Conservation (phyloP, 257 asterid genomes). For the Oldenlandia corymbosa region DNA sequence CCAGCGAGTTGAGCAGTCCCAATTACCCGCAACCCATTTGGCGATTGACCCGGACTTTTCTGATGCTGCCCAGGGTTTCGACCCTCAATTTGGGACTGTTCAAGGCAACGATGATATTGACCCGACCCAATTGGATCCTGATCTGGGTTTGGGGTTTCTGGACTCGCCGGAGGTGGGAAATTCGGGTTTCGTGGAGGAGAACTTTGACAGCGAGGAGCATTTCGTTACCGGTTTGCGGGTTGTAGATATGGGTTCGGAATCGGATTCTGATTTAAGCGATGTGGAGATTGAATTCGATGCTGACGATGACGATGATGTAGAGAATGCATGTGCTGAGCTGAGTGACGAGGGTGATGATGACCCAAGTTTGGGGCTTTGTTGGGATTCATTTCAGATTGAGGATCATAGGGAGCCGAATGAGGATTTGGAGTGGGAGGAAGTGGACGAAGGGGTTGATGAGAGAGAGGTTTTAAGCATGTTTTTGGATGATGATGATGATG, state of each 20-base stretch:
- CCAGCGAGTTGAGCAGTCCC: slow-evolving; percentile 36
- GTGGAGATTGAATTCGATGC: slow-evolving; percentile 15
- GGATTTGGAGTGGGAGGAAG: slow-evolving; percentile 43
- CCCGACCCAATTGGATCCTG: slow-evolving; percentile 20
- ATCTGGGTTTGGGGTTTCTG: slow-evolving; percentile 29
- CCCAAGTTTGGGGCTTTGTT: slow-evolving; percentile 21
- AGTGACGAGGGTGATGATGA: slow-evolving; percentile 20
- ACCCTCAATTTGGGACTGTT: slow-evolving; percentile 15
- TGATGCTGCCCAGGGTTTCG: slow-evolving; percentile 18
- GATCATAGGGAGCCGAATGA: slow-evolving; percentile 24
- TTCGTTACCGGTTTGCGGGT: slow-evolving; percentile 21
- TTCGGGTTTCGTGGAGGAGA: slow-evolving; percentile 22
- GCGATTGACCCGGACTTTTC: slow-evolving; percentile 14
- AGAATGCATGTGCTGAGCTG: neutral
- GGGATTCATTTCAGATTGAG: slow-evolving; percentile 36
- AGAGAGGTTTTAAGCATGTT: slow-evolving; percentile 30
- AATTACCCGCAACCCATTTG: slow-evolving; percentile 13
- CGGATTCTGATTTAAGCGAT: slow-evolving; percentile 18
- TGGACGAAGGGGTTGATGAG: slow-evolving; percentile 28
- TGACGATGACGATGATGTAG: slow-evolving; percentile 17
- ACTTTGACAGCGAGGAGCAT: slow-evolving; percentile 16
- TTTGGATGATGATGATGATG: slow-evolving; percentile 21
- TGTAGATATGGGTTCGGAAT: slow-evolving; percentile 27
- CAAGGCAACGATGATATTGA: slow-evolving; percentile 22
- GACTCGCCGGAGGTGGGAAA: slow-evolving; percentile 3